Evolutionary conservation across 305 asterid species (phyloP), one percentile per base, ranked within the genome.

Genomic region (Petunia hybrid): DNA sequence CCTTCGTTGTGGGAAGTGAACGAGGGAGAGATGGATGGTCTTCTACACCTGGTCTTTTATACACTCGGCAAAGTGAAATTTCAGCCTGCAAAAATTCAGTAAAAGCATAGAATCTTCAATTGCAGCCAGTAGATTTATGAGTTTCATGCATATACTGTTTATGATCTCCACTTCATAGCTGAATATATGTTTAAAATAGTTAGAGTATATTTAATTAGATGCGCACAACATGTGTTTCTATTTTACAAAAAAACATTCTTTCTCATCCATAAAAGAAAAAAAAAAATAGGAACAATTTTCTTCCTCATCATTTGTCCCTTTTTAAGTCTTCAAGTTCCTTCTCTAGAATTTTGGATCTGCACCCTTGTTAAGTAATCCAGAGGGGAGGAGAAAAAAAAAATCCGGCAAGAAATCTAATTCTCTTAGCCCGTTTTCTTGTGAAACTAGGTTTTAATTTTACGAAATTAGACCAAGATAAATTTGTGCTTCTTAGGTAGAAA

Each of bases 21-120:
- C 92, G 90, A 8, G 93, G 92, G 8, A 91, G 87, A 16, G 90
- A 87, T 1, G 88, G 94, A 83, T 22, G 31, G 82, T 91, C 95
- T 75, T 90, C 95, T 4, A 91, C 91, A 79, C 95, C 95, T 43
- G 94, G 89, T 77, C 95, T 68, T 73, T 91, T 91, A 85, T 90
- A 84, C 39, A 91, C 95, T 1, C 94, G 90, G 78, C 95, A 91
- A 12, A 91, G 88, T 6, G 95, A 91, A 38, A 91, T 91, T 75
- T 91, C 95, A 1, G 90, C 87, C 95, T 91, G 89, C 13, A 22
- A 22, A 80, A 59, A 40, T 64, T 14, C 10, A 53, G 61, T 48
- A 41, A 62, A 65, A 64, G 38, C 48, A 55, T 48, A 16, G 40
- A 75, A 53, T 22, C 31, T 22, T 22, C 31, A 22, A 22, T 22